These are phyloP conservation scores for Phytopythium litorale DNA, from an alignment of 352 stramenopile species.

Conservation along the genomic window DNA sequence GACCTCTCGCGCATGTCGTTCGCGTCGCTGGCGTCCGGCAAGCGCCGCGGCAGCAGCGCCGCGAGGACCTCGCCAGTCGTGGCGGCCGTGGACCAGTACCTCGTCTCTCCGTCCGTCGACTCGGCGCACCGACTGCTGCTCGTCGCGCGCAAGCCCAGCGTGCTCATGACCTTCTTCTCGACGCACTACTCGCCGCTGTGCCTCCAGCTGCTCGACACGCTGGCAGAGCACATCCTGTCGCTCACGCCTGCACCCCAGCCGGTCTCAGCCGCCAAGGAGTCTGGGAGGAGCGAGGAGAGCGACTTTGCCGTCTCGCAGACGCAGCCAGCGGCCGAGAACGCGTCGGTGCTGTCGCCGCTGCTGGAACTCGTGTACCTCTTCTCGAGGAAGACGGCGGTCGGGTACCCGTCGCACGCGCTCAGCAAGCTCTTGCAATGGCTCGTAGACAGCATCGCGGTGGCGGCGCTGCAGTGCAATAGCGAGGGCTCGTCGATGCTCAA, in stretches of 20 bases:
- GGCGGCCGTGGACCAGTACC: constrained; percentile 33
- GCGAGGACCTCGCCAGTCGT: constrained; percentile 24
- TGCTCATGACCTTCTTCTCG: constrained; percentile 40
- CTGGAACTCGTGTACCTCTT: constrained; percentile 65
- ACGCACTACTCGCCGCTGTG: constrained; percentile 34
- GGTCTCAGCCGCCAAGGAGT: background rate
- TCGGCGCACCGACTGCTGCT: constrained; percentile 37
- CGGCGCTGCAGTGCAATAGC: constrained; percentile 43
- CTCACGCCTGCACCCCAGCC: constrained; percentile 9
- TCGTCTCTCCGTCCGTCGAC: constrained; percentile 25
- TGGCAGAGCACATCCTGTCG: constrained; percentile 48
- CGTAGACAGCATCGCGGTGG: constrained; percentile 34
- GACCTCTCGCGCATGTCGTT: constrained; percentile 38
- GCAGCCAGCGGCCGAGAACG: constrained; percentile 9
- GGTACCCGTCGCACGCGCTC: constrained; percentile 68
- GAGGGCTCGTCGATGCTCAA: constrained; percentile 35
- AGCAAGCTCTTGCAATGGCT: constrained; percentile 71
- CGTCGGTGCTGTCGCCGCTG: constrained; percentile 22
- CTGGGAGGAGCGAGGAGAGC: constrained; percentile 1
- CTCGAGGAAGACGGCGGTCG: constrained; percentile 41
- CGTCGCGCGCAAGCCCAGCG: constrained; percentile 33
- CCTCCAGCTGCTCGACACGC: constrained; percentile 53
- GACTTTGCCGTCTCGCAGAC: constrained; percentile 1
- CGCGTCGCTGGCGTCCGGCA: constrained; percentile 19
- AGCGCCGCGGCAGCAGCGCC: constrained; percentile 15